Evolutionary conservation across 2,329 filamentous ascomycete genomes (phyloP).

Genomic region (Colletotrichum sp.): DNA sequence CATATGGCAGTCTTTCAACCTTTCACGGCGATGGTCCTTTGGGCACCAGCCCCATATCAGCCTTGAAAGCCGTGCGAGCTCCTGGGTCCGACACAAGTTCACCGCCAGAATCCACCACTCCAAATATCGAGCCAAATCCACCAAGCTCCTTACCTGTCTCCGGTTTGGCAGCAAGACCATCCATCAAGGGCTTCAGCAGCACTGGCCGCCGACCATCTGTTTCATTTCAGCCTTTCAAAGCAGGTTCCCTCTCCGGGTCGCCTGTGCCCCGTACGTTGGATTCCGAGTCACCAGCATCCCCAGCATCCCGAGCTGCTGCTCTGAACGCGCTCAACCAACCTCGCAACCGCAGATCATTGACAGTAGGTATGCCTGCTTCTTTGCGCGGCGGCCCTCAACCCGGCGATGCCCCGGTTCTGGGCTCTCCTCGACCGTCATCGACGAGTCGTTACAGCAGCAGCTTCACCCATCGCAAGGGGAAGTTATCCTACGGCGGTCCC

Average conservation of each 20-base stretch:
- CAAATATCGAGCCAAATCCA: conserved; percentile 48
- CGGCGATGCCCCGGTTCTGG: conserved; percentile 69
- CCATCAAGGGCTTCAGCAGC: conserved; percentile 54
- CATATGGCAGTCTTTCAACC: conserved; percentile 88
- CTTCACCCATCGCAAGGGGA: conserved; percentile 83
- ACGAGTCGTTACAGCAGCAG: conserved; percentile 92
- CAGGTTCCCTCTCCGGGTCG: conserved; percentile 90
- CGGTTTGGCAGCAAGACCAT: conserved; percentile 35
- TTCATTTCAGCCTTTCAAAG: conserved; percentile 96
- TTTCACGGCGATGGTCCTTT: conserved; percentile 81
- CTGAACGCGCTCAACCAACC: conserved; percentile 59
- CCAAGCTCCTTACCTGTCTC: conserved; percentile 60
- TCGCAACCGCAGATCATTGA: conserved; percentile 75
- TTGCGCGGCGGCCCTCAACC: conserved; percentile 69
- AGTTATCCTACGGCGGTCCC: conserved; percentile 77
- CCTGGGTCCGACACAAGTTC: conserved; percentile 68
- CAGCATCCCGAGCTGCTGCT: conserved; percentile 52
- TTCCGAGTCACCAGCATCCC: conserved; percentile 59
- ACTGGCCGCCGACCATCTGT: conserved; percentile 77
- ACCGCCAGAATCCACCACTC: conserved; percentile 56
- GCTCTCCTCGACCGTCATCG: conserved; percentile 79
- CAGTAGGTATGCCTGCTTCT: conserved; percentile 77
- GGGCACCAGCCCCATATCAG: conserved; percentile 87
- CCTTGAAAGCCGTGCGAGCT: conserved; percentile 72
- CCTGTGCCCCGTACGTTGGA: conserved; percentile 62